Conservation (phyloP, 768 basidiomycete genomes). For the Serendipita sp. region DNA sequence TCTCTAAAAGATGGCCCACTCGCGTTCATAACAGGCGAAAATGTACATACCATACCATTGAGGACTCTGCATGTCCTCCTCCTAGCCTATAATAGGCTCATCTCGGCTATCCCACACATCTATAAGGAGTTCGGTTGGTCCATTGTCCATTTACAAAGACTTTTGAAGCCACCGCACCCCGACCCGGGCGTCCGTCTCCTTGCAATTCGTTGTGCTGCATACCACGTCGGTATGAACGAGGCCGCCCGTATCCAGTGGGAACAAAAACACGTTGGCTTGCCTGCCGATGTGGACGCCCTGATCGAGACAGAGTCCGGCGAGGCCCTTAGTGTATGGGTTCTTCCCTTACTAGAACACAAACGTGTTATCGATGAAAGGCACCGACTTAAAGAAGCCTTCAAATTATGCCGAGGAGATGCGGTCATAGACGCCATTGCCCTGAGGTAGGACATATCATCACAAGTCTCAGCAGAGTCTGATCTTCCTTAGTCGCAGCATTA, state of each 20-base stretch:
- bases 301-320: constrained; percentile 37
- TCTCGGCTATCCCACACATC: constrained; percentile 55
- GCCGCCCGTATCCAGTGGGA: constrained; percentile 53
- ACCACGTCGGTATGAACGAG: constrained; percentile 66
- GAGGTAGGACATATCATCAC: constrained; percentile 22
- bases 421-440: constrained; percentile 28
- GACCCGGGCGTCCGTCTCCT: constrained; percentile 51
- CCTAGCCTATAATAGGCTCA: constrained; percentile 65
- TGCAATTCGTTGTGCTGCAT: constrained; percentile 60
- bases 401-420: constrained; percentile 12
- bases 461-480: background rate
- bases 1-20: constrained; percentile 38
- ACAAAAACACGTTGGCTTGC: constrained; percentile 39
- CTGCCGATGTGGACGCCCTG: constrained; percentile 41
- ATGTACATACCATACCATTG: constrained; percentile 21
- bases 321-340: constrained; percentile 68
- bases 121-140: constrained; percentile 49
- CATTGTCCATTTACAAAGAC: constrained; percentile 23
- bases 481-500: background rate
- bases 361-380: constrained; percentile 37
- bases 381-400: constrained; percentile 20
- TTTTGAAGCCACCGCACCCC: constrained; percentile 35
- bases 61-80: constrained; percentile 49
- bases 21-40: constrained; percentile 19
- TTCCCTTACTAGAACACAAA: constrained; percentile 52